These are phyloP conservation scores for Phytophthora tubulina DNA, from an alignment of 352 stramenopile genomes.

Conservation along the genomic window DNA sequence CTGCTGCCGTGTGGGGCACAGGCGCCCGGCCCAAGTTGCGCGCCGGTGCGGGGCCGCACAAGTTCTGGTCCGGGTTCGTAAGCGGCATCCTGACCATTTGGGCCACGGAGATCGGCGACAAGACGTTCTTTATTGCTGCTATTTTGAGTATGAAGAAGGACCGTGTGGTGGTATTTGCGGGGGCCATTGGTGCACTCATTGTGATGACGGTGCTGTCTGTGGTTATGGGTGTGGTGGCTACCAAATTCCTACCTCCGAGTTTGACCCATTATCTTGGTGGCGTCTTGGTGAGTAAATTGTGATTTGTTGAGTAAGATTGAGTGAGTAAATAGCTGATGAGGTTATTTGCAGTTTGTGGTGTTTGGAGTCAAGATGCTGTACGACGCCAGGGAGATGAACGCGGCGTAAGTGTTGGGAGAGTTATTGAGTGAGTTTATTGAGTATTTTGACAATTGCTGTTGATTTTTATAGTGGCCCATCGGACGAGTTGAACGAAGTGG, in stretches of 20 bases:
- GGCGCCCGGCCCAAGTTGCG: constrained; percentile 43
- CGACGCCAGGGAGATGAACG: constrained; percentile 85
- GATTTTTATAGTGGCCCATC: constrained; percentile 64
- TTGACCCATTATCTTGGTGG: constrained; percentile 98
- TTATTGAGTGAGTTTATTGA: constrained; percentile 9
- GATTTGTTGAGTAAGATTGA: constrained; percentile 3
- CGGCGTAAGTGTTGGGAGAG: constrained; percentile 50
- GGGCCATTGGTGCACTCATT: constrained; percentile 94
- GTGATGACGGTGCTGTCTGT: constrained; percentile 99
- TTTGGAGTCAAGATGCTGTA: constrained; percentile 97
- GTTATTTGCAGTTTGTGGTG: constrained; percentile 92
- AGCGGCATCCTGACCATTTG: constrained; percentile 96
- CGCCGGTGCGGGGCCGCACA: constrained; percentile 52
- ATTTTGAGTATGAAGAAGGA: constrained; percentile 98
- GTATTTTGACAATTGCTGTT: neutral
- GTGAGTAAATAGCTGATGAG: constrained; percentile 3
- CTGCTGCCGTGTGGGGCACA: constrained; percentile 20
- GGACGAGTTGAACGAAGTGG: constrained; percentile 82
- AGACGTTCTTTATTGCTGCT: constrained; percentile 99
- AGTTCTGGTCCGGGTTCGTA: constrained; percentile 90
- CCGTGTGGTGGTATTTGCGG: constrained; percentile 95
- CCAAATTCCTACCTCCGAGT: constrained; percentile 92
- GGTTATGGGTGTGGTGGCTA: constrained; percentile 97
- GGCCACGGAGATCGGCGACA: constrained; percentile 99
- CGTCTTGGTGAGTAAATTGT: constrained; percentile 62